These are phyloP conservation scores for Colletotrichum cuscutae DNA, from an alignment of 2,329 filamentous ascomycete species.

Conservation along the genomic window DNA sequence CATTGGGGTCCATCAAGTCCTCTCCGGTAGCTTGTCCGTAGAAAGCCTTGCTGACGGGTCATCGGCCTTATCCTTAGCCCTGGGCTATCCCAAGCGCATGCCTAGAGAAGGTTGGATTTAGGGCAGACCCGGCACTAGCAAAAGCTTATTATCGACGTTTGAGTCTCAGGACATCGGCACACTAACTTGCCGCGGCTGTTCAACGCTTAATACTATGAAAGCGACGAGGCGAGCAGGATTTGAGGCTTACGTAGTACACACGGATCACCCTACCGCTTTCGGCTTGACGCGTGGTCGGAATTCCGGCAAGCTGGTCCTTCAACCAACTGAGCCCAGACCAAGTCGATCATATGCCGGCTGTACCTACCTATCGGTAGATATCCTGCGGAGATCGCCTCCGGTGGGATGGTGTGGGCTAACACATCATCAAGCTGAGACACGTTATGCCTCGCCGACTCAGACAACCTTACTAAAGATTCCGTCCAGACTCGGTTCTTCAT, in stretches of 20 bases:
- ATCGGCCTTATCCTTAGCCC: not conserved
- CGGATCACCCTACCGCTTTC: not conserved
- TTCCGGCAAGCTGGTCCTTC: not conserved
- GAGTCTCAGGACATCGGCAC: conserved; percentile 1
- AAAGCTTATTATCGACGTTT: conserved; percentile 4
- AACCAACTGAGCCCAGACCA: not conserved
- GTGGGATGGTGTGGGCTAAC: not conserved
- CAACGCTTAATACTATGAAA: not conserved
- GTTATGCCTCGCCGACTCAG: not conserved
- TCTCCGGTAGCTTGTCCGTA: not conserved
- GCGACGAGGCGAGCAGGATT: not conserved
- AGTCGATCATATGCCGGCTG: not conserved
- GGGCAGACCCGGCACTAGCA: not conserved
- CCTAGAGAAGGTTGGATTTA: not conserved
- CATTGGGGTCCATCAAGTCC: not conserved
- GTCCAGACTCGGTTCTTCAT: not conserved
- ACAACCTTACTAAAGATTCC: not conserved
- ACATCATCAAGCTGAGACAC: not conserved
- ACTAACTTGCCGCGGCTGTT: not conserved
- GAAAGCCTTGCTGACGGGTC: not conserved
- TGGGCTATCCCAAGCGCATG: not conserved
- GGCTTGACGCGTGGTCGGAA: conserved; percentile 19
- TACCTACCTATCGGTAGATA: not conserved
- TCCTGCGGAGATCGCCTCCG: not conserved
- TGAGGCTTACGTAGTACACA: conserved; percentile 5